Evolutionary conservation across 768 basidiomycete genomes (phyloP), one percentile per base, ranked within the genome.

Genomic region (Podaxis sp.): DNA sequence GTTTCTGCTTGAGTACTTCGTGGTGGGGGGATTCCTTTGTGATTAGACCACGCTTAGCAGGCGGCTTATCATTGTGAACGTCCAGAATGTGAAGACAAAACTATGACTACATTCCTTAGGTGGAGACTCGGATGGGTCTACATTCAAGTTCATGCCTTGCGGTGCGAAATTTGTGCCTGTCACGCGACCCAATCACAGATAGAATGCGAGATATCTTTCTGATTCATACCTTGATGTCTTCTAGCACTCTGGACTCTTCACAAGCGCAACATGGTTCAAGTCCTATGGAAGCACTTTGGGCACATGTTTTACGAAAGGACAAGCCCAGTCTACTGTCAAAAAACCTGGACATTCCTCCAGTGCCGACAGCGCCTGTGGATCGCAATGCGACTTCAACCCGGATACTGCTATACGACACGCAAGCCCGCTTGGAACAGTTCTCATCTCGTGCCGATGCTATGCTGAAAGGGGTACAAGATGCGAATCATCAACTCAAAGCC

Each of bases 401-500:
- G 44, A 79, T 90, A 64, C 78, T 91, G 11, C 73, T 91, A 18
- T 83, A 90, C 63, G 90, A 91, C 68, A 90, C 88, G 0, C 88
- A 90, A 59, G 82, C 80, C 23, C 83, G 86, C 62, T 77, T 91
- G 38, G 88, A 91, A 71, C 82, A 76, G 65, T 90, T 91, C 62
- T 82, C 86, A 0, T 73, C 73, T 6, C 79, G 80, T 32, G 81
- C 86, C 13, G 84, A 82, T 46, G 71, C 71, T n/a, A 75, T 90
- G 23, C 71, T 82, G 1, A 70, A 70, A 9, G 77, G 73, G 36
- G 76, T 88, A 10, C 81, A 84, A 13, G 76, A 82, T 36, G 76
- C 84, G 27, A 80, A 78, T 63, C 69, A 73, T 5, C 85, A 88
- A 64, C 77, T 90, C 32, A 72, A 76, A 23, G 72, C 76, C 5